Percentiles rank a stretch among this genome's conserved stretches.
These are phyloP conservation scores for Breynia disticha DNA, from an alignment of 441 rosid genomes.

Conservation along the genomic window DNA sequence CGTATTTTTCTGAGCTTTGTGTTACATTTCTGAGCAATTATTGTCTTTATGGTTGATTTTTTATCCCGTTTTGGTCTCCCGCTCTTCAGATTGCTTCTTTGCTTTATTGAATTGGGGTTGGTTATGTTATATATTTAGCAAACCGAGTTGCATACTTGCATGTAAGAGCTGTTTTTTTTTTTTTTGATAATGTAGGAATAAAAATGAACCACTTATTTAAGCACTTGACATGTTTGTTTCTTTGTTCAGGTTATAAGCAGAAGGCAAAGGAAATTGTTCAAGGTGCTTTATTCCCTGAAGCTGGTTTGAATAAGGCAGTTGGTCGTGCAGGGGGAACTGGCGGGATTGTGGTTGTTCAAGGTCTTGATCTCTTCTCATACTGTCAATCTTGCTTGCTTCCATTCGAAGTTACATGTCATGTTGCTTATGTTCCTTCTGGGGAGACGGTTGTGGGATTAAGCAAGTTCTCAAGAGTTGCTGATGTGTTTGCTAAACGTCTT, in stretches of 20 bases:
- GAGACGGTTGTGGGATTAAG: constrained; percentile 81
- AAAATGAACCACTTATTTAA: too few relatives aligned
- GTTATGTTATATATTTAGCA: too few relatives aligned
- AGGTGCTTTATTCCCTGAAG: constrained; percentile 91
- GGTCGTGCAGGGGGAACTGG: constrained; percentile 93
- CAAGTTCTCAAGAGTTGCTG: constrained; percentile 84
- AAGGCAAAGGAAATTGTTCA: constrained; percentile 66
- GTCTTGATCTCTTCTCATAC: constrained; percentile 77
- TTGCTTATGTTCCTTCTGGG: constrained; percentile 81
- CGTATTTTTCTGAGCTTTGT: too few relatives aligned
- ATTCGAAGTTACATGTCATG: constrained; percentile 74
- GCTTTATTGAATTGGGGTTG: background rate
- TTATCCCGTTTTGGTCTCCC: too few relatives aligned
- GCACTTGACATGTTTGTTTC: too few relatives aligned
- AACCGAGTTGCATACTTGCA: too few relatives aligned
- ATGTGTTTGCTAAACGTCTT: constrained; percentile 75
- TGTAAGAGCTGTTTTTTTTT: too few relatives aligned
- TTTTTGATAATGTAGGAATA: too few relatives aligned
- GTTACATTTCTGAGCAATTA: too few relatives aligned
- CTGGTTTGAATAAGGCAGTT: constrained; percentile 54
- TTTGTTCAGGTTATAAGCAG: constrained; percentile 60
- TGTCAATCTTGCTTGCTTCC: constrained; percentile 95
- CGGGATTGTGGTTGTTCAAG: constrained; percentile 85
- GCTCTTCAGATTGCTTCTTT: too few relatives aligned
- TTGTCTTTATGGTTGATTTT: too few relatives aligned